Base-by-base conservation (phyloP, 192 early-diverging fungal species). In the Umbelopsis isabellina region DNA sequence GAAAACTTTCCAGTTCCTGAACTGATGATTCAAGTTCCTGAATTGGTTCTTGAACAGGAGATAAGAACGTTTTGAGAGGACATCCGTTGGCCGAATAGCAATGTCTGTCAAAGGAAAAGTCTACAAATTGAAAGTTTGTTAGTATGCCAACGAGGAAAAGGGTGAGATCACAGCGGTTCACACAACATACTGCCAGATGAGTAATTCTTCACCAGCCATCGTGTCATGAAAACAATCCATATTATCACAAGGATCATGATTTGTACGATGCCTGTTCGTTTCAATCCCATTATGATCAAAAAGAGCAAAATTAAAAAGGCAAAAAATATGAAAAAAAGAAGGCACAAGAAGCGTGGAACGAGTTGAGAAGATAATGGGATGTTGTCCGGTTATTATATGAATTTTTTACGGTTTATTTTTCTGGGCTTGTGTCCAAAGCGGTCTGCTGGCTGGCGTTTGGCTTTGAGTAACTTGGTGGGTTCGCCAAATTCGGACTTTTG, bases 241-340 rank as follows among this genome's bases (percentile, higher is more conserved):
- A 61, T 25, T 11, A 61, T 61, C 0, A 61, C 55, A 25, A 61
- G 33, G 15, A 30, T 61, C 55, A 61, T 61, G 55, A 61, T 8
- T 61, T 61, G 55, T n/a, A 61, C 37, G 15, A 61, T 15, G 16
- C 55, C 55, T 13, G 55, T 6, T 16, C 55, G 55, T 61, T 61
- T 61, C 16, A 61, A n/a, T 61, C 55, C 55, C 55, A 61, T 61
- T 21, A 25, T 61, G 25, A 25, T 33, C 30, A 12, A 23, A 23
- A 61, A 61, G 55, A 27, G 27, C 3, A 61, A n/a, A 30, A 61
- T 12, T 15, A 61, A 35, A 35, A 33, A 37, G 10, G 6, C 37
- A 41, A 41, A 10, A 41, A 41, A 4, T 41, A 9, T 41, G 37
- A 41, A 41, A 41, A 41, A 41, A 9, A 41, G 10, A 41, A 41